phyloP scores from a whole-genome alignment of 202 grass and related monocot genomes.

The Bolboschoenoplectus hybrid region DNA sequence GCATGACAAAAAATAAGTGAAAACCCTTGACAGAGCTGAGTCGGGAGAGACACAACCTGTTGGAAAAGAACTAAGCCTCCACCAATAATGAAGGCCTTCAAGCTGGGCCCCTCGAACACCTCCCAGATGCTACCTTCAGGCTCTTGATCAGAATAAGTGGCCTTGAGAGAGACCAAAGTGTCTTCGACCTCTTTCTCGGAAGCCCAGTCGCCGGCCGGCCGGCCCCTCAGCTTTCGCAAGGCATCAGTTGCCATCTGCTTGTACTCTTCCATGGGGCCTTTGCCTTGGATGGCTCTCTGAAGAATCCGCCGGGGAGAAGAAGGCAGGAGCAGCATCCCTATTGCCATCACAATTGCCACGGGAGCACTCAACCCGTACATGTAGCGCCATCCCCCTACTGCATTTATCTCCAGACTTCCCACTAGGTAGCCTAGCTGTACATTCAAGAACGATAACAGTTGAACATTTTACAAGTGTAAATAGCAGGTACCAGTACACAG shows the following conservation, averaged over 20 bases:
- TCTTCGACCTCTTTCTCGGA: slow-evolving; percentile 67
- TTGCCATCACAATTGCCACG: slow-evolving; percentile 66
- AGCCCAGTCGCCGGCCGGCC: slow-evolving; percentile 55
- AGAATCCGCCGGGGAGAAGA: slow-evolving; percentile 85
- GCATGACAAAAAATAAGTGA: slow-evolving; percentile 27
- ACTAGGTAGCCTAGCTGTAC: slow-evolving; percentile 81
- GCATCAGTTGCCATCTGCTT: slow-evolving; percentile 74
- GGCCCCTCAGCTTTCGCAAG: slow-evolving; percentile 61
- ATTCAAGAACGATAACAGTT: slow-evolving; percentile 38
- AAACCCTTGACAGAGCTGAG: slow-evolving; percentile 29
- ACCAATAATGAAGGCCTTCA: slow-evolving; percentile 94
- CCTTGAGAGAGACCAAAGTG: slow-evolving; percentile 72
- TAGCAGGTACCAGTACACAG: neutral
- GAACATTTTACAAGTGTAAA: slow-evolving; percentile 3
- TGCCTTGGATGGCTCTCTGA: slow-evolving; percentile 79
- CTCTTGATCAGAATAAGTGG: slow-evolving; percentile 69
- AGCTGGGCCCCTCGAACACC: slow-evolving; percentile 83
- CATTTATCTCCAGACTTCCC: slow-evolving; percentile 73
- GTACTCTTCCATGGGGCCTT: slow-evolving; percentile 61
- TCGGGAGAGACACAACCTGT: slow-evolving; percentile 56
- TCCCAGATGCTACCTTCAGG: slow-evolving; percentile 68
- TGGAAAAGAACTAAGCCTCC: slow-evolving; percentile 96
- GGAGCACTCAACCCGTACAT: slow-evolving; percentile 85
- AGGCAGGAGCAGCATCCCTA: slow-evolving; percentile 76
- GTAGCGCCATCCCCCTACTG: slow-evolving; percentile 85